Base-by-base conservation (phyloP, 257 asterid genomes). In the Plantago ovata region DNA sequence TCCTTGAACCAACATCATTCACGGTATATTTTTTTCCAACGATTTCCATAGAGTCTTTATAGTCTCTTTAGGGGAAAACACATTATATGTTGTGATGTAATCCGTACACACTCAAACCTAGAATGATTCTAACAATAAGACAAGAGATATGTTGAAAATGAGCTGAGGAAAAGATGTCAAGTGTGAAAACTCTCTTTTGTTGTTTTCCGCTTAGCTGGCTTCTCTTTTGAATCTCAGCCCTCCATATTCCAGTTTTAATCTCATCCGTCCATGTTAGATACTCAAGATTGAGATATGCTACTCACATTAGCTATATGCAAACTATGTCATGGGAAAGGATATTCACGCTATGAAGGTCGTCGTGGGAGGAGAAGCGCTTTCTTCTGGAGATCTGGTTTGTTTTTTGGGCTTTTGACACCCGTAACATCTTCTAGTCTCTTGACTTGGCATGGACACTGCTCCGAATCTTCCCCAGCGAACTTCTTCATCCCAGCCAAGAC, bases 371-470 rank as follows among this genome's bases (percentile, higher is more conserved):
- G 94, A 85, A 82, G 94, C 94, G 10, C 91, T 85, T 65, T 85
- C 94, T 59, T 85, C 94, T 18, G 94, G 82, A 72, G 94, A 85
- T 77, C 83, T 85, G 84, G 94, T 85, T 6, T n/a, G 79, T 73
- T 16, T 43, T 13, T 62, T 42, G 92, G 42, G 95, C 95, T 18
- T 85, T 82, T 39, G 95, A 85, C 83, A 85, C 95, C 46, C 95
- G 95, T 62, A 85, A 85, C 81, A 78, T 83, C 73, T 83, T 79
- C 80, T 97, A 93, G 77, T 93, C 99, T 0, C 96, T 93, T 4
- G 99, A 93, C 72, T 61, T 93, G 72, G 97, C 99, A 5, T 93
- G 99, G 99, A 93, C 99, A 3, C 84, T 93, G 63, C 97, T 93
- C 66, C 79, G 99, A 13, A 93, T 93, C 77, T 93, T 89, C 60